Percentiles rank a stretch among this genome's conserved stretches.
phyloP scores from a whole-genome alignment of 768 basidiomycete species.

The Amanita brunnescens region DNA sequence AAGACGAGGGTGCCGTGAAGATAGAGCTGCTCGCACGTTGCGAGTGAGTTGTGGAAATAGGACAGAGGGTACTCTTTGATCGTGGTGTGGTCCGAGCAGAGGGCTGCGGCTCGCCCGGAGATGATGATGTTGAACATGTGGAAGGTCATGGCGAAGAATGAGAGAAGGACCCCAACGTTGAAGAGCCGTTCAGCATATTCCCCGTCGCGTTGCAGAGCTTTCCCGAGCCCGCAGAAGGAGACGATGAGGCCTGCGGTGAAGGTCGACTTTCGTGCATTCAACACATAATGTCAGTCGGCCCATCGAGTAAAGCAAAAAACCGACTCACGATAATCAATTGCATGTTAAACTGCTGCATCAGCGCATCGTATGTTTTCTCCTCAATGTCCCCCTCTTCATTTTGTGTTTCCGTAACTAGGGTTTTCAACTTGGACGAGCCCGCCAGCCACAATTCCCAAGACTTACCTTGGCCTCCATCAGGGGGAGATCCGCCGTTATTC shows the following conservation, averaged over 20 bases:
- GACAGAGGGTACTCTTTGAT: slow-evolving; percentile 11
- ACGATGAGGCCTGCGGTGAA: slow-evolving; percentile 23
- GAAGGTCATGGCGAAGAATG: slow-evolving; percentile 21
- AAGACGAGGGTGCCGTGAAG: no score
- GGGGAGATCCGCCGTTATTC: not conserved
- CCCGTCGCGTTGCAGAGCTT: slow-evolving; percentile 13
- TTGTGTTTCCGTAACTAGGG: not conserved
- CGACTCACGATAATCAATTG: slow-evolving; percentile 20
- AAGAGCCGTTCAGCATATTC: slow-evolving; percentile 14
- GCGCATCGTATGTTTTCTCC: slow-evolving; percentile 10
- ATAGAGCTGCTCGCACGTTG: no score
- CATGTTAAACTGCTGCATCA: slow-evolving; percentile 21
- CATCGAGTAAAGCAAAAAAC: not conserved
- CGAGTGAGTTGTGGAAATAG: no score
- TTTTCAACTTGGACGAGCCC: no score
- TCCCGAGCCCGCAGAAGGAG: slow-evolving; percentile 18
- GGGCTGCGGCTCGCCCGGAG: slow-evolving; percentile 19
- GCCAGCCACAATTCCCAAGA: not conserved
- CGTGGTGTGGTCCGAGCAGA: slow-evolving; percentile 14
- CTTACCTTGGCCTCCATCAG: not conserved
- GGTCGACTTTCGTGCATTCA: no score
- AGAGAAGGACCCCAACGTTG: slow-evolving; percentile 23
- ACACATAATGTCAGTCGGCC: no score
- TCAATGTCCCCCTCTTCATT: slow-evolving; percentile 1
- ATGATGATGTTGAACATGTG: slow-evolving; percentile 25